Conservation (phyloP, 306 rosid species). For the Notholithocarpus densiflorus region DNA sequence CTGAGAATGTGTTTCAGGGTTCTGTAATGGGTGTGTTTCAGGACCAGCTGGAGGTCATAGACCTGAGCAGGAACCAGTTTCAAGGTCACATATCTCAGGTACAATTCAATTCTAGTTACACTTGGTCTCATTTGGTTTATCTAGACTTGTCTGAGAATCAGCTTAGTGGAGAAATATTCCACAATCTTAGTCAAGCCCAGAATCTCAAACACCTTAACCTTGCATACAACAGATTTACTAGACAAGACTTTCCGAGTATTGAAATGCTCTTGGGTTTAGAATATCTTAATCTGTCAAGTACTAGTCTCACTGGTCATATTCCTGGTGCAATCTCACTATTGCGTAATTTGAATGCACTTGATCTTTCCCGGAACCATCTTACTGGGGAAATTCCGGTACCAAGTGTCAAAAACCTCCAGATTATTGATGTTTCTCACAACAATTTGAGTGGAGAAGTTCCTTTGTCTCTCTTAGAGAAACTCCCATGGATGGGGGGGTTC, state of each 20-base stretch:
- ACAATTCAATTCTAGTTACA: slow-evolving; percentile 48
- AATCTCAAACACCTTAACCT: slow-evolving; percentile 74
- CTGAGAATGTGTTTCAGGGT: slow-evolving; percentile 79
- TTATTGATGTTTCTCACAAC: slow-evolving; percentile 79
- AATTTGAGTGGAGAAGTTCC: slow-evolving; percentile 85
- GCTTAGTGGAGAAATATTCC: slow-evolving; percentile 72
- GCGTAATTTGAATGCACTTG: slow-evolving; percentile 61
- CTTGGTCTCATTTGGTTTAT: slow-evolving; percentile 73
- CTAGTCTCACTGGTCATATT: slow-evolving; percentile 65
- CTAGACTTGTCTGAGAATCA: slow-evolving; percentile 87
- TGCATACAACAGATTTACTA: slow-evolving; percentile 75
- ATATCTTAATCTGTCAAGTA: slow-evolving; percentile 76
- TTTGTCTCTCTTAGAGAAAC: slow-evolving; percentile 46
- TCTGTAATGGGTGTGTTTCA: slow-evolving; percentile 61
- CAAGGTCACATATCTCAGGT: slow-evolving; percentile 83
- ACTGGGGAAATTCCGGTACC: slow-evolving; percentile 55
- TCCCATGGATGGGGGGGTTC: slow-evolving; percentile 71
- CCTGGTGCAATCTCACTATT: slow-evolving; percentile 59
- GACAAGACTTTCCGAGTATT: slow-evolving; percentile 59
- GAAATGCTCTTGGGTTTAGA: slow-evolving; percentile 53
- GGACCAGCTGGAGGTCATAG: slow-evolving; percentile 64
- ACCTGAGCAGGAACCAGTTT: slow-evolving; percentile 87
- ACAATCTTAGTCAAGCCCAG: slow-evolving; percentile 41
- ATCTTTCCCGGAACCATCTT: slow-evolving; percentile 78
- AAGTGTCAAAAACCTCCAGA: slow-evolving; percentile 42